A percentile compares a stretch with the other conserved stretches of the same genome.
Conservation (phyloP, 768 basidiomycete species). For the Calocybe indica region DNA sequence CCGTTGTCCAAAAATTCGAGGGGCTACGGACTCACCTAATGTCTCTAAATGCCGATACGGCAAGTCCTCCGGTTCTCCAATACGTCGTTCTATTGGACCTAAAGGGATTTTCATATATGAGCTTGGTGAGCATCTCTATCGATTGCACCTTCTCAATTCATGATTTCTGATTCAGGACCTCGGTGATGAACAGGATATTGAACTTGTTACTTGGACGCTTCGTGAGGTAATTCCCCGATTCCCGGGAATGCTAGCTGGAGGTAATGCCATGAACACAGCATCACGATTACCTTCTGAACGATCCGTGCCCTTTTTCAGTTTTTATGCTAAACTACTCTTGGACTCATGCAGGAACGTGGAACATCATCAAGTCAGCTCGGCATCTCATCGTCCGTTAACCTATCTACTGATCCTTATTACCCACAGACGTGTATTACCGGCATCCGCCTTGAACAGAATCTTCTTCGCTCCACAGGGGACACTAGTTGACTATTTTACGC, state of each 20-base stretch:
- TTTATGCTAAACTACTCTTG: slow-evolving; percentile 73
- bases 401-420: slow-evolving; percentile 7
- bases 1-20: slow-evolving; percentile 48
- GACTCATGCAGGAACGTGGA: slow-evolving; percentile 67
- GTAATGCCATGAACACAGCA: slow-evolving; percentile 22
- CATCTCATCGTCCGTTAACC: background rate
- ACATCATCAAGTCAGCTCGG: slow-evolving; percentile 48
- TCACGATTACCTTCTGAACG: too few relatives aligned
- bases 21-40: slow-evolving; percentile 51
- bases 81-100: slow-evolving; percentile 67
- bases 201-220: slow-evolving; percentile 58
- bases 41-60: slow-evolving; percentile 32
- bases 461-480: slow-evolving; percentile 59
- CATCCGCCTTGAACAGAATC: slow-evolving; percentile 51
- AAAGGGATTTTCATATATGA: slow-evolving; percentile 46
- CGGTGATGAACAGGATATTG: slow-evolving; percentile 38
- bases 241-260: slow-evolving; percentile 73
- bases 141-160: slow-evolving; percentile 1
- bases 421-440: slow-evolving; percentile 55
- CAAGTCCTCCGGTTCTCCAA: slow-evolving; percentile 46
- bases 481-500: slow-evolving; percentile 48
- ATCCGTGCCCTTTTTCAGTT: slow-evolving; percentile 27
- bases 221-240: slow-evolving; percentile 64
- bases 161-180: slow-evolving; percentile 5
- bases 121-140: slow-evolving; percentile 32